Evolutionary conservation across 2,329 filamentous ascomycete genomes (phyloP).

Genomic region (Venturia carpophila): DNA sequence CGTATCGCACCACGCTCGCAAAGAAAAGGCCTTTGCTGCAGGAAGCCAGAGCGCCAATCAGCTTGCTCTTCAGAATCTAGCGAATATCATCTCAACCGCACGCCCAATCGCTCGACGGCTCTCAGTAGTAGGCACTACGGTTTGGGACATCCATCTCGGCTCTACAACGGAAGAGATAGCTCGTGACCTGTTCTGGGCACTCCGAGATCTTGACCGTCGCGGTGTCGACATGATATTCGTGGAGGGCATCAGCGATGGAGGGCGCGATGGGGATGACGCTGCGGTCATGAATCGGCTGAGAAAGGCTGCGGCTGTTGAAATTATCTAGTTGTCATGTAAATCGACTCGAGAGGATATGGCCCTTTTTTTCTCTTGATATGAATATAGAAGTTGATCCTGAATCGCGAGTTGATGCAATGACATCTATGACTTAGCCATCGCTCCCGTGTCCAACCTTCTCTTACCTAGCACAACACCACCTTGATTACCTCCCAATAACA

Average conservation of each 20-base stretch:
- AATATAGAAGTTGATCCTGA: background rate
- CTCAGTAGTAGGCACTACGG: background rate
- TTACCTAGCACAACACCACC: background rate
- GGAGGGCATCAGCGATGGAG: constrained; percentile 64
- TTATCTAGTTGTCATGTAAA: background rate
- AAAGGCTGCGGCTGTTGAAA: constrained; percentile 38
- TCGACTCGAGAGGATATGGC: background rate
- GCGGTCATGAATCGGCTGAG: constrained; percentile 49
- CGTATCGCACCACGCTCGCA: background rate
- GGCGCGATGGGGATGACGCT: constrained; percentile 72
- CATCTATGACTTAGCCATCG: background rate
- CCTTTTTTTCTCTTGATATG: background rate
- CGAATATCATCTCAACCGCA: constrained; percentile 9
- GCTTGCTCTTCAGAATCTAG: background rate
- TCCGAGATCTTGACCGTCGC: constrained; percentile 74
- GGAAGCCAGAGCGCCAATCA: background rate
- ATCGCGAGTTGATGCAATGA: background rate
- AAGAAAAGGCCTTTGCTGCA: background rate
- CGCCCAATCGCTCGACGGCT: constrained; percentile 14
- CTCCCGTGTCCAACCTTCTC: background rate
- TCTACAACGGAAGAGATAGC: constrained; percentile 65
- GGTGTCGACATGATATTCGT: constrained; percentile 80
- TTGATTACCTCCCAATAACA: background rate
- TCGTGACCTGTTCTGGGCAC: constrained; percentile 75
- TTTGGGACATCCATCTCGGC: constrained; percentile 68